A percentile compares a stretch with the other conserved stretches of the same genome.
phyloP scores from a whole-genome alignment of 768 basidiomycete genomes.

The Xerocomus spinulosus region DNA sequence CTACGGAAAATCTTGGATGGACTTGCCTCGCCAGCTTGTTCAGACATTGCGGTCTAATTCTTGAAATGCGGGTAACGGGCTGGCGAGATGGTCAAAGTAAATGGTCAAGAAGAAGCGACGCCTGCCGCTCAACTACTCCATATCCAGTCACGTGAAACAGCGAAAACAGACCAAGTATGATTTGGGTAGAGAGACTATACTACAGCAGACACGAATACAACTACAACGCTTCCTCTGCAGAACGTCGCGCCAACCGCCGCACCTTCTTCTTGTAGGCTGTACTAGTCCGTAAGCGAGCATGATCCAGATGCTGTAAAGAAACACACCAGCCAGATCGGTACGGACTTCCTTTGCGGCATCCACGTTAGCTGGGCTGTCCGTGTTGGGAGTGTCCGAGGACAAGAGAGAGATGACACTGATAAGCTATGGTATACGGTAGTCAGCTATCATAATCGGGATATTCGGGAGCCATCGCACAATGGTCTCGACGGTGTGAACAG shows the following conservation, averaged over 20 bases:
- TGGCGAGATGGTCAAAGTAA: conserved; percentile 10
- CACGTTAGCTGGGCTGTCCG: conserved; percentile 93
- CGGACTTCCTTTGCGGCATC: conserved; percentile 91
- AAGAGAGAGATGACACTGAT: conserved; percentile 94
- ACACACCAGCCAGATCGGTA: conserved; percentile 55
- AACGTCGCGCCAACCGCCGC: conserved; percentile 76
- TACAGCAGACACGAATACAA: conserved; percentile 28
- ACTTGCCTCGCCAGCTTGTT: conserved; percentile 42
- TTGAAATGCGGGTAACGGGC: conserved; percentile 3
- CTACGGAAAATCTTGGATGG: conserved; percentile 17
- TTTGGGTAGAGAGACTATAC: conserved; percentile 9
- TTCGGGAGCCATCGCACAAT: conserved; percentile 54
- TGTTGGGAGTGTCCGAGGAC: conserved; percentile 86
- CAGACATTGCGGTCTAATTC: conserved; percentile 27
- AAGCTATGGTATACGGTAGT: conserved; percentile 50
- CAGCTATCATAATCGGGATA: background rate
- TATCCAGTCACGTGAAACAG: conserved; percentile 21
- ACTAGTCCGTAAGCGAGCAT: conserved; percentile 16
- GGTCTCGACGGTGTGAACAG: conserved; percentile 94
- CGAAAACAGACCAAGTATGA: conserved; percentile 1
- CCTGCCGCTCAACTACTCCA: background rate
- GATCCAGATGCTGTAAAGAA: background rate
- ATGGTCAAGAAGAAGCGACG: conserved; percentile 5
- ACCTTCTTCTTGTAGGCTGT: conserved; percentile 95
- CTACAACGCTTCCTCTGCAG: conserved; percentile 87